Evolutionary conservation across 1,284 basidiomycete species (phyloP), one percentile per base, ranked within the genome.

Genomic region (Athelia psychrophila): DNA sequence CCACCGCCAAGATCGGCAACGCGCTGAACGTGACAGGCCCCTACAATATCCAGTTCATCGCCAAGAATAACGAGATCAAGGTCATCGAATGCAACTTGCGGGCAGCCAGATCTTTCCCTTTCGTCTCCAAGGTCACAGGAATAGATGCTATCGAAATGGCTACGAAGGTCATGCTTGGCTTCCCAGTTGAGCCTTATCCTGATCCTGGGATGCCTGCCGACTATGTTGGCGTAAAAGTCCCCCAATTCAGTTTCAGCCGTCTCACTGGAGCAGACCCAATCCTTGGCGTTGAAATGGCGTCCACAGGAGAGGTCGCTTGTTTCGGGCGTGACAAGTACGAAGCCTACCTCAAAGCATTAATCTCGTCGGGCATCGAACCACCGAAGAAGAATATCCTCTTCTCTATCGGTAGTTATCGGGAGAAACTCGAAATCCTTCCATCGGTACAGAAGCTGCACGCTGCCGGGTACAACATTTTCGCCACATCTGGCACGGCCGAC

Each of bases 1-100:
- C 96, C 16, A 98, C 96, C 1, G 86, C 87, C 45, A 99, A 98
- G 81, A 98, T 99, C 58, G 96, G 93, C 25, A 90, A 93, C 58
- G 95, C 95, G n/a, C 84, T 99, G 54, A 97, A 99, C 68, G 95
- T 99, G 50, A 98, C 96, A 3, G 97, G 96, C 23, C 97, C 96
- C 2, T 98, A 92, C 83, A 99, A 99, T 73, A 99, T 99, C 67
- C 97, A 99, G 76, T 98, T 99, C 76, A 98, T 99, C 63, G 95
- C 95, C 53, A 99, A 99, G 83, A 91, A 98, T 76, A 98, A 98
- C 76, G 96, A 98, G 72, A 98, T 98, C 81, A 98, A 99, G 81
- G 96, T 99, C 62, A 99, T 99, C 68, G 96, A 99, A 72, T 99
- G 96, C 75, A 99, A 99, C 72, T 79, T 99, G 36, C 93, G 96